phyloP scores from a whole-genome alignment of 2,329 filamentous ascomycete genomes.

The Parastagonospora nodorum region DNA sequence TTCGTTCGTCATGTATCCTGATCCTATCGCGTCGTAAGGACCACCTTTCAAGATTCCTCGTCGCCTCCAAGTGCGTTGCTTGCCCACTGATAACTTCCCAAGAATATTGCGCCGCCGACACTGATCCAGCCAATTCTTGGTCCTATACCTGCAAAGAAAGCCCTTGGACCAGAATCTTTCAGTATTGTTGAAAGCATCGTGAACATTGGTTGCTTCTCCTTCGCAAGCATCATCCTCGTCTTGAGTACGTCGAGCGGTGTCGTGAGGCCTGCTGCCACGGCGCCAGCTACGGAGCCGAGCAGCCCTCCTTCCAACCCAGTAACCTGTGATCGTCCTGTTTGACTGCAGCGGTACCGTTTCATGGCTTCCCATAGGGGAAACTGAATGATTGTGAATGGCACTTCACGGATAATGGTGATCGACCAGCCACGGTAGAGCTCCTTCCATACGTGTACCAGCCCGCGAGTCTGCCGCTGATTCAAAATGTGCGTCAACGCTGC shows the following conservation, averaged over 20 bases:
- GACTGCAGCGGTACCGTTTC: slow-evolving; percentile 70
- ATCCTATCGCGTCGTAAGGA: neutral
- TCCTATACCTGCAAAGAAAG: slow-evolving; percentile 77
- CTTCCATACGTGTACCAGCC: slow-evolving; percentile 66
- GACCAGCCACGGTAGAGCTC: slow-evolving; percentile 92
- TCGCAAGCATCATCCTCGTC: slow-evolving; percentile 91
- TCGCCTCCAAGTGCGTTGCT: slow-evolving; percentile 70
- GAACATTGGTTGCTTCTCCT: slow-evolving; percentile 65
- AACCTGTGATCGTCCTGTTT: slow-evolving; percentile 56
- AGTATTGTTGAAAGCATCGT: slow-evolving; percentile 69
- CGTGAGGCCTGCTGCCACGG: slow-evolving; percentile 82
- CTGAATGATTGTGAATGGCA: slow-evolving; percentile 96
- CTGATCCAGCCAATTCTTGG: slow-evolving; percentile 95
- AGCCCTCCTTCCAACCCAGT: slow-evolving; percentile 79
- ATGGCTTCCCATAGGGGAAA: slow-evolving; percentile 96
- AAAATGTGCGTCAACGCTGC: slow-evolving; percentile 73
- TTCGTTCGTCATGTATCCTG: too few relatives aligned
- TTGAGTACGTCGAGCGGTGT: slow-evolving; percentile 96
- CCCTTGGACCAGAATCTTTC: slow-evolving; percentile 65
- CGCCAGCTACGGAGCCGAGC: slow-evolving; percentile 83
- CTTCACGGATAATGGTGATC: slow-evolving; percentile 92
- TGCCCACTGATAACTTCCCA: slow-evolving; percentile 90
- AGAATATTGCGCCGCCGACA: slow-evolving; percentile 88
- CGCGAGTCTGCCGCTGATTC: slow-evolving; percentile 42
- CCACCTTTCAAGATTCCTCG: slow-evolving; percentile 11